Conservation (phyloP, 768 basidiomycete genomes). For the Scleroderma bovista region DNA sequence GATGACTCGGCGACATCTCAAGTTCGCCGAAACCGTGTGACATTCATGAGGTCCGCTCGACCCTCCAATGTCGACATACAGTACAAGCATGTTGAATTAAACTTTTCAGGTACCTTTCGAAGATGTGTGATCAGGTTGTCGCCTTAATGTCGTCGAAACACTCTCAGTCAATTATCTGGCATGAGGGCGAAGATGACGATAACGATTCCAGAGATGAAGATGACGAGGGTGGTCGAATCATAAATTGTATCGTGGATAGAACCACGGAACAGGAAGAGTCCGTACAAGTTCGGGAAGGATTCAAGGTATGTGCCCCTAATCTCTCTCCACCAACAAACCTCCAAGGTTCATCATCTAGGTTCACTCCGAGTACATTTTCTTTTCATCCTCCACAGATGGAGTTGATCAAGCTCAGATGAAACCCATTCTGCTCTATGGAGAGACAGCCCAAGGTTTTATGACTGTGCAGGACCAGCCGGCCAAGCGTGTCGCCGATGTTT, state of each 20-base stretch:
- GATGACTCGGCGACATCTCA: constrained; percentile 38
- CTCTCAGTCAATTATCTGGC: constrained; percentile 36
- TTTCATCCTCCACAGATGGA: constrained; percentile 4
- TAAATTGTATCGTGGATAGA: constrained; percentile 45
- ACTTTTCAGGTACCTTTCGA: constrained; percentile 44
- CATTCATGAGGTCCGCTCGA: constrained; percentile 47
- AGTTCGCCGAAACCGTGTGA: constrained; percentile 42
- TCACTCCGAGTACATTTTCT: constrained; percentile 6
- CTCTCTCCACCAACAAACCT: no score
- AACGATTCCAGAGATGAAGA: constrained; percentile 14
- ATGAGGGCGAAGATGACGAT: constrained; percentile 22
- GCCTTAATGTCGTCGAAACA: constrained; percentile 43
- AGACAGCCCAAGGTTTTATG: constrained; percentile 32
- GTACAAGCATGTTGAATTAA: neutral
- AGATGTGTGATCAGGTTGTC: constrained; percentile 45
- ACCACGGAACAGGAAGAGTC: constrained; percentile 47
- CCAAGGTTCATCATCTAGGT: neutral
- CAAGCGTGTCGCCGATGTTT: neutral
- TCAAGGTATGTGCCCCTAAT: constrained; percentile 26
- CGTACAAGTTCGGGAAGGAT: constrained; percentile 34
- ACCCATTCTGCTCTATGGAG: constrained; percentile 30
- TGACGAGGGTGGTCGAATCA: constrained; percentile 28
- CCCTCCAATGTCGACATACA: neutral
- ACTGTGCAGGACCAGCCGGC: constrained; percentile 17
- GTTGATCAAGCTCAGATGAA: constrained; percentile 7